These are phyloP conservation scores for Pleomassaria siparia DNA, from an alignment of 2,329 filamentous ascomycete genomes.

Conservation along the genomic window DNA sequence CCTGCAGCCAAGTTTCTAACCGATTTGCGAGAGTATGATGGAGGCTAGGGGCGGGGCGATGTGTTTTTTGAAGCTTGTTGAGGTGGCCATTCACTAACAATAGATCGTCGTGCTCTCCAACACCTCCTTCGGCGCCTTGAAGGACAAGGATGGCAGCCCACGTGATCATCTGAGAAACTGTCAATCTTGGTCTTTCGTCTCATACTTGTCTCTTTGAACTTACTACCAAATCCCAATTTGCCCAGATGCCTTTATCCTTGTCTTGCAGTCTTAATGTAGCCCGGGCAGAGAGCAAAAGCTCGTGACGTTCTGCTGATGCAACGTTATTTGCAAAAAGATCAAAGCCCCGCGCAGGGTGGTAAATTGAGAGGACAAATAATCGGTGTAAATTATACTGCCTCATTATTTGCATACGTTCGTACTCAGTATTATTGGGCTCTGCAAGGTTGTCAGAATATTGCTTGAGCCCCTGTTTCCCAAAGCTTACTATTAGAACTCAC, in stretches of 20 bases:
- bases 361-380: conserved; percentile 48
- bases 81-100: conserved; percentile 13
- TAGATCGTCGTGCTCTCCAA: conserved; percentile 33
- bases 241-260: conserved; percentile 48
- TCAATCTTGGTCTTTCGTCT: not conserved
- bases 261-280: conserved; percentile 46
- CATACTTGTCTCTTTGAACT: conserved; percentile 16
- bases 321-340: conserved; percentile 44
- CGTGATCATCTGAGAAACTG: conserved; percentile 40
- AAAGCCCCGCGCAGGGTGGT: conserved; percentile 46
- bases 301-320: conserved; percentile 45
- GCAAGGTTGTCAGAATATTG: conserved; percentile 4
- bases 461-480: conserved; percentile 7
- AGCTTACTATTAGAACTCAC: conserved; percentile 39
- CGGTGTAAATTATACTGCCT: conserved; percentile 48
- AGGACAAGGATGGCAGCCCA: conserved; percentile 50
- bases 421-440: conserved; percentile 28
- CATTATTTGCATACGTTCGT: conserved; percentile 41
- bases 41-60: conserved; percentile 16
- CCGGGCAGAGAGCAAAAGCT: conserved; percentile 46
- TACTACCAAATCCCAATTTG: conserved; percentile 45
- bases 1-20: conserved; percentile 12
- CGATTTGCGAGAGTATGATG: conserved; percentile 14
- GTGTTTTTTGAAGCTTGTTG: conserved; percentile 12
- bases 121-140: conserved; percentile 46